Conservation (phyloP, 2,329 filamentous ascomycete species). For the Macrophomina tecta region DNA sequence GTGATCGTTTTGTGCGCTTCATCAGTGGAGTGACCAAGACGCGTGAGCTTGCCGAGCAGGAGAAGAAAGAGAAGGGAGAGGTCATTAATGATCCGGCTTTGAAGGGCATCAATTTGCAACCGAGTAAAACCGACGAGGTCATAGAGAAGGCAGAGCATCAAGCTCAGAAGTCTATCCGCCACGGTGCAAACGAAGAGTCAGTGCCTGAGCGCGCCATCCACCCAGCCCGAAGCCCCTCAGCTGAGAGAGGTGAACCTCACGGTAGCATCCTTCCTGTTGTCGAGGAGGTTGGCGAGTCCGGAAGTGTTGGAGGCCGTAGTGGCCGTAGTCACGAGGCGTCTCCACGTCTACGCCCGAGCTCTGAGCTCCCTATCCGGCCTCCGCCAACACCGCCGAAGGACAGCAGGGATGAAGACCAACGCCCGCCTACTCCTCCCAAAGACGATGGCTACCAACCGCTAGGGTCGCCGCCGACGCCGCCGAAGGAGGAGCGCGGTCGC, state of each 20-base stretch:
- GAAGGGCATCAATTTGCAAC: constrained; percentile 45
- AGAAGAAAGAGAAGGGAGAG: constrained; percentile 46
- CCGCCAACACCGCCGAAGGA: constrained; percentile 55
- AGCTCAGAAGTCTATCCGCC: constrained; percentile 62
- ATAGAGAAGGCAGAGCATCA: constrained; percentile 67
- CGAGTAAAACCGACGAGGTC: constrained; percentile 58
- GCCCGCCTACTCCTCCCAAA: constrained; percentile 48
- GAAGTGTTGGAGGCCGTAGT: constrained; percentile 67
- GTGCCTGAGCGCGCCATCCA: constrained; percentile 68
- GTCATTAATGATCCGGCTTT: constrained; percentile 46
- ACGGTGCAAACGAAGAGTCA: constrained; percentile 57
- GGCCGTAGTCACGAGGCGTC: constrained; percentile 36
- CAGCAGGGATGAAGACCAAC: constrained; percentile 37
- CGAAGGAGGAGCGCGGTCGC: constrained; percentile 44
- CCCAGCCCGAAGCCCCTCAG: constrained; percentile 63
- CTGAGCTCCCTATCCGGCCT: constrained; percentile 39
- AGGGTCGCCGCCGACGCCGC: constrained; percentile 46
- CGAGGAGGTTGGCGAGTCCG: constrained; percentile 83
- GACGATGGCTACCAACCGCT: constrained; percentile 36
- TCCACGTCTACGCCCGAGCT: constrained; percentile 13
- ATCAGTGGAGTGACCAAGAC: constrained; percentile 91
- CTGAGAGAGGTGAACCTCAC: constrained; percentile 62
- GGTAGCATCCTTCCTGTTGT: constrained; percentile 78
- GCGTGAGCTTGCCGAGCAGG: constrained; percentile 76
- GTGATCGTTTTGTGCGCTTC: constrained; percentile 91